A percentile compares a stretch with the other conserved stretches of the same genome.
phyloP scores from a whole-genome alignment of 2,329 filamentous ascomycete genomes.

The Penicillium polonicum region DNA sequence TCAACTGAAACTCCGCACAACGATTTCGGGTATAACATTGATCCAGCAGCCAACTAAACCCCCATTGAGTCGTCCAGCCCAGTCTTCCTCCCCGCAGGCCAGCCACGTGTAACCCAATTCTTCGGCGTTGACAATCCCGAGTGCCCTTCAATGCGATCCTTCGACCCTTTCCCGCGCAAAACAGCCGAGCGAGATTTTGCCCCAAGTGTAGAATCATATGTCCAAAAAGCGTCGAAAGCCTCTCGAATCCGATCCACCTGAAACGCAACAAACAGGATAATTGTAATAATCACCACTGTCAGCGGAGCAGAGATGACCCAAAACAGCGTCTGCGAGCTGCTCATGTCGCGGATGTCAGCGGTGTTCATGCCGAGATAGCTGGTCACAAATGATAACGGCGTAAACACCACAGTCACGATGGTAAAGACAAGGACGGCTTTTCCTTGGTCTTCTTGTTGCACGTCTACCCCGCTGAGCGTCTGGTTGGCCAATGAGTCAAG shows the following conservation, averaged over 20 bases:
- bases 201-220: too few species aligned
- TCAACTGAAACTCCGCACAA: not conserved
- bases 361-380: constrained; percentile 22
- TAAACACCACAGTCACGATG: constrained; percentile 32
- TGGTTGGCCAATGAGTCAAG: not conserved
- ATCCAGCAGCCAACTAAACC: not conserved
- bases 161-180: not conserved
- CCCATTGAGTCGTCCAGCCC: not conserved
- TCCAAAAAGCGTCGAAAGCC: not conserved
- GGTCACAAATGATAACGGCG: constrained; percentile 16
- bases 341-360: constrained; percentile 26
- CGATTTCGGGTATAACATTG: not conserved
- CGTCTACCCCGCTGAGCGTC: not conserved
- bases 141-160: not conserved
- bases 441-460: constrained; percentile 10
- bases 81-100: not conserved
- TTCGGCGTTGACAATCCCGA: not conserved
- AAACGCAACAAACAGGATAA: not conserved
- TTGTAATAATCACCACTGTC: not conserved
- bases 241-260: not conserved
- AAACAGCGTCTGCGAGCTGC: constrained; percentile 21
- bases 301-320: constrained; percentile 20
- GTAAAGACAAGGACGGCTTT: constrained; percentile 35
- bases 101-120: not conserved
- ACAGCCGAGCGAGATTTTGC: not conserved